A percentile compares a stretch with the other conserved stretches of the same genome.
Evolutionary conservation across 129 eudicot species (phyloP).

Genomic region (Chrysanthemum makinoi): DNA sequence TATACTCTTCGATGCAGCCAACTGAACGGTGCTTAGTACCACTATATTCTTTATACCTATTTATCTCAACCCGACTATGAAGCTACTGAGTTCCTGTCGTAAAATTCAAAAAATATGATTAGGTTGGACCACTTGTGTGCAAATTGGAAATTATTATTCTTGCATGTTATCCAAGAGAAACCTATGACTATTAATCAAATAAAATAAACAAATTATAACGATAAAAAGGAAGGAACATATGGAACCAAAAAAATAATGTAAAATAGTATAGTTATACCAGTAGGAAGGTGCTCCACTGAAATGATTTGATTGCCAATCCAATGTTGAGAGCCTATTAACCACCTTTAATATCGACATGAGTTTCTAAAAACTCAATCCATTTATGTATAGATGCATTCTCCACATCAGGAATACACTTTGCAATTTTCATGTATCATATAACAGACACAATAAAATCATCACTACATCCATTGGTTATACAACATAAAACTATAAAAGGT

Average conservation of each 20-base stretch:
- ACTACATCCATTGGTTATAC: neutral
- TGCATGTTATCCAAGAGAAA: too few species aligned
- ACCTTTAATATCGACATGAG: slow-evolving; percentile 64
- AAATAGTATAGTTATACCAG: slow-evolving; percentile 43
- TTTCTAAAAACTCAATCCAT: slow-evolving; percentile 67
- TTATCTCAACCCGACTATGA: slow-evolving; percentile 79
- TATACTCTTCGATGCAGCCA: slow-evolving; percentile 86
- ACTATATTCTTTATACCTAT: slow-evolving; percentile 91
- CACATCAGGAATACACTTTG: slow-evolving; percentile 67
- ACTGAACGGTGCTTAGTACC: slow-evolving; percentile 82
- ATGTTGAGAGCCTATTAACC: slow-evolving; percentile 92
- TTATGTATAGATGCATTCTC: slow-evolving; percentile 52
- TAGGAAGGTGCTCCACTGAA: slow-evolving; percentile 86
- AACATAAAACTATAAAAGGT: neutral
- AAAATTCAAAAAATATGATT: too few species aligned
- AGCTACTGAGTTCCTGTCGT: neutral
- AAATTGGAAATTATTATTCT: too few species aligned
- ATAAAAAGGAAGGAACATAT: too few species aligned
- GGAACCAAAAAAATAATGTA: too few species aligned
- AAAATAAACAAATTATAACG: too few species aligned
- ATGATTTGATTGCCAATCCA: slow-evolving; percentile 94
- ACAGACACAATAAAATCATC: neutral
- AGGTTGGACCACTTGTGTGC: too few species aligned
- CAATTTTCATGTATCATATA: slow-evolving; percentile 30
- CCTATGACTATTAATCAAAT: too few species aligned